phyloP scores from a whole-genome alignment of 345 rosid species.

The Murraya paniculata region DNA sequence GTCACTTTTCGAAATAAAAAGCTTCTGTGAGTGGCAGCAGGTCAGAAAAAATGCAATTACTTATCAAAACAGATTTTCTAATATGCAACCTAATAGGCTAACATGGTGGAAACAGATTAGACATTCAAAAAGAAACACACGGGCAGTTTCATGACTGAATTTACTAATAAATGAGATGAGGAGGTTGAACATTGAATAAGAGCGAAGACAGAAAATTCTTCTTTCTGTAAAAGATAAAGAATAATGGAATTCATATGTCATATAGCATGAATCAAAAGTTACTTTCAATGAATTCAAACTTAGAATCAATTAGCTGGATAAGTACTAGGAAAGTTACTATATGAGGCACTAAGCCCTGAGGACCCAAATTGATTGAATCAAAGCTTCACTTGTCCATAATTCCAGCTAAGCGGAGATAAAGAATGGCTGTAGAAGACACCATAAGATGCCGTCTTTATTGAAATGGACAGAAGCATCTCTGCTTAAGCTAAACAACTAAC shows the following conservation, averaged over 20 bases:
- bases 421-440: conserved; percentile 11
- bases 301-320: conserved; percentile 22
- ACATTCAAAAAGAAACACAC: background rate
- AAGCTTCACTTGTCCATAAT: conserved; percentile 22
- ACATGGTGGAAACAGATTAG: background rate
- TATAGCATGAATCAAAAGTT: conserved; percentile 23
- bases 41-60: background rate
- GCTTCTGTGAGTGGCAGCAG: background rate
- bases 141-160: background rate
- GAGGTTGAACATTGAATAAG: background rate
- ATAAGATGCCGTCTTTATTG: conserved; percentile 23
- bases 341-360: background rate
- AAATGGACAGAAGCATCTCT: conserved; percentile 29
- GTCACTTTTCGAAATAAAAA: background rate
- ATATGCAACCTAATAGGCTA: background rate
- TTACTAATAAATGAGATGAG: background rate
- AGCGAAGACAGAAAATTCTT: background rate
- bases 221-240: background rate
- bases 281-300: conserved; percentile 17
- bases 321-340: conserved; percentile 11
- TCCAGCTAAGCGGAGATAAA: conserved; percentile 26
- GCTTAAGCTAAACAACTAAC: conserved; percentile 3
- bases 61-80: background rate
- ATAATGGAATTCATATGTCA: conserved; percentile 3
- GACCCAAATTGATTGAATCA: conserved; percentile 20